Evolutionary conservation across 768 basidiomycete genomes (phyloP), one percentile per base, ranked within the genome.

Genomic region (Tylopilus rubrobrunneus): DNA sequence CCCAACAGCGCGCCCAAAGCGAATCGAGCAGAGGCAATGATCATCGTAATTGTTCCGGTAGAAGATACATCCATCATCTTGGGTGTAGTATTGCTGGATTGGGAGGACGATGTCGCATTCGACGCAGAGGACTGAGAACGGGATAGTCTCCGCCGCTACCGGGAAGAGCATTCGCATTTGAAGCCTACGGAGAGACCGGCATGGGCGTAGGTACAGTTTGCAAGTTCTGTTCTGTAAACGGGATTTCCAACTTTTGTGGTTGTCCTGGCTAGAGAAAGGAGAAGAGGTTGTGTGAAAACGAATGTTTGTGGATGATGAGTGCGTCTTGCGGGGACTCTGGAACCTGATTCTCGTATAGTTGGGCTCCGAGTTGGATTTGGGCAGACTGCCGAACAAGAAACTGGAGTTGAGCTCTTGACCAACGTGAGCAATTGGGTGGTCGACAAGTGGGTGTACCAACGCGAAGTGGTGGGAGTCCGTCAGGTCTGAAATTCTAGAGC

Each of bases 281-380:
- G 72, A 96, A 96, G 71, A 97, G 94, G 63, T 91, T 92, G 67
- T 97, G 93, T 1, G 93, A 96, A 11, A 94, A 70, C 0, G 92
- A 96, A 69, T 96, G 94, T 69, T 93, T 92, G 64, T 96, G 94
- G 19, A 70, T 97, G 87, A 63, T 92, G 91, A 0, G 91, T 90
- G 39, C 87, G 66, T 65, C 61, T 59, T 56, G 62, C 25, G 56
- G 71, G 45, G 62, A 74, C 54, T 57, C 67, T 51, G 36, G 58
- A 39, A 54, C 45, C 17, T 5, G 63, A 65, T 9, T 33, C 9
- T 29, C 43, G 59, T 11, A 66, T 56, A 14, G 29, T 55, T 58
- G 4, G 57, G 60, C 34, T 62, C 57, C 6, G 65, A 69, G 43
- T 48, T 55, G 27, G 56, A 67, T 59, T 68, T 66, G 7, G 75